Base-by-base conservation (phyloP, 805 yeast species). In the Ogataea zsoltii region DNA sequence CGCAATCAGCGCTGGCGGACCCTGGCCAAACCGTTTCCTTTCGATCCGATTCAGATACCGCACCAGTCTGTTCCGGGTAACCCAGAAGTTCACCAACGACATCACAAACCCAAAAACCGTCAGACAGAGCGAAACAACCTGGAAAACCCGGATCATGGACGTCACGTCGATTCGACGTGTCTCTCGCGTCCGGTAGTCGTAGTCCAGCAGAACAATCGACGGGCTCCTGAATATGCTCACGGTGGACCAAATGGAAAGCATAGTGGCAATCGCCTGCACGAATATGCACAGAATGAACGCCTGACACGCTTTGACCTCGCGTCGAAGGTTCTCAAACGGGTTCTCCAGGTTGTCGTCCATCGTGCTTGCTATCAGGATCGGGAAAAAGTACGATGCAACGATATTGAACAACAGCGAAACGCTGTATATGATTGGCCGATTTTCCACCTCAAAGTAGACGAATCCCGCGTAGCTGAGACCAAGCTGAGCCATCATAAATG, bases 381-480 rank as follows among this genome's bases (percentile, higher is more conserved):
- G 66, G 18, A 62, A 52, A 33, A 56, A 51, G 45, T 61, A 63
- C 6, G 63, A 55, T 1, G 56, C 53, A 5, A 61, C 31, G 7
- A 61, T 50, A 33, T 61, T 62, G 44, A 50, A 54, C 3, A 55
- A 18, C 45, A 56, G 56, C 7, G 63, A 58, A 2, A 58, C 35
- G 28, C 45, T 46, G 48, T 58, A 57, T 4, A 60, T 45, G 5
- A 45, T 12, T 1, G 65, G 62, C 15, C 53, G 48, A 13, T 58
- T 54, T 11, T 56, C 57, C 17, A 60, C 53, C 15, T 56, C 61
- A n/a, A 61, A 50, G 33, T 51, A 50, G n/a, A 60, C 52, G 32
- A 61, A 56, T 2, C 62, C 61, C 17, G 57, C 53, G 37, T 60
- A 64, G 46, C 63, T 56, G 40, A 63, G 41, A 1, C 57, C 43